Base-by-base conservation (phyloP, 495 filamentous ascomycete species). In the Penicillium crystallinum region DNA sequence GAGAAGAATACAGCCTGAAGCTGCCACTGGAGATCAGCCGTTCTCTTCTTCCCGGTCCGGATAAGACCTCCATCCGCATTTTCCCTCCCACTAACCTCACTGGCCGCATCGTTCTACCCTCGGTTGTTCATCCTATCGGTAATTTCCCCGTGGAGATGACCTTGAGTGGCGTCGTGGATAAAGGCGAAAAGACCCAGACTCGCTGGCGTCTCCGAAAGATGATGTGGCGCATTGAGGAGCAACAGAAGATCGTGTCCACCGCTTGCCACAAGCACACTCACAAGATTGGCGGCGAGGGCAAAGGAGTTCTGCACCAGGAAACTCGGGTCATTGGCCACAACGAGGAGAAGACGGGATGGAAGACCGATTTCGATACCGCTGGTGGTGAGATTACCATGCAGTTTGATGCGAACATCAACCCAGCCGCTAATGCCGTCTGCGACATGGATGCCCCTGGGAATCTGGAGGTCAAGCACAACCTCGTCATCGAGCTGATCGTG, bases 11-110 rank as follows among this genome's bases (percentile, higher is more conserved):
- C 59, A 84, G 73, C 53, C 74, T 87, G 58, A 72, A 81, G 19
- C 81, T 83, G 50, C 73, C 76, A 3, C 70, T 96, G 41, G 75
- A 84, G 37, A 76, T 96, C 55, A 81, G 83, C 66, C 90, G 93
- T 41, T 85, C 91, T 17, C 77, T 97, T 18, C 65, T 77, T 3
- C 90, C 91, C 2, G 84, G 87, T 49, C 84, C 88, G 64, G 82
- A 86, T 56, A 83, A 83, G 61, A 73, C 76, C 50, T 91, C 87
- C 15, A 81, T 95, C 42, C 91, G 93, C 58, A 86, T 97, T 54
- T 99, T 99, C 72, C 93, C 93, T 30, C 93, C 93, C 0, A 99
- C 93, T 50, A 91, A 91, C 64, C 83, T 99, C 52, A 89, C 87
- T 42, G 88, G 89, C 34, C 83, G 81, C 58, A 83, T 93, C 57